phyloP scores from a whole-genome alignment of 129 eudicot genomes.

The Scalesia atractyloides region DNA sequence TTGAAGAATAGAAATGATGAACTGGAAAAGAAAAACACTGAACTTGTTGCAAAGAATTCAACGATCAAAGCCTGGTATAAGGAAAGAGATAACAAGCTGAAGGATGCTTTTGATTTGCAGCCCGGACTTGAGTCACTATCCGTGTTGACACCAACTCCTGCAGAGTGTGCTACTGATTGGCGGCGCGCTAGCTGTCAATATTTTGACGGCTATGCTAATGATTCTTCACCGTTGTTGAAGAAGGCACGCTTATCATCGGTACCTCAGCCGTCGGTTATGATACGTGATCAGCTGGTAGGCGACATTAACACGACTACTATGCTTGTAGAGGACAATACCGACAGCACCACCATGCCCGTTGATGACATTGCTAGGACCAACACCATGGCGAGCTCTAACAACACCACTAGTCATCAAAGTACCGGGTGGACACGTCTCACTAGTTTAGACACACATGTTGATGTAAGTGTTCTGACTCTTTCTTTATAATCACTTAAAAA shows the following conservation, averaged over 20 bases:
- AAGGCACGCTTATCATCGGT: background rate
- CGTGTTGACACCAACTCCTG: background rate
- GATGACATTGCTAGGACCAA: background rate
- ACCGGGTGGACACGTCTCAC: background rate
- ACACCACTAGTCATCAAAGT: background rate
- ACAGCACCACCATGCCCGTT: background rate
- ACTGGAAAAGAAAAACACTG: too few species aligned
- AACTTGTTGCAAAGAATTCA: too few species aligned
- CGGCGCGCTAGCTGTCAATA: background rate
- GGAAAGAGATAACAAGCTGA: too few species aligned
- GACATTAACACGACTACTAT: too few species aligned
- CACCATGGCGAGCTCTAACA: too few species aligned
- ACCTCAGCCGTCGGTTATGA: background rate
- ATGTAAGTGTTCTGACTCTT: background rate
- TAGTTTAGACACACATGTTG: background rate
- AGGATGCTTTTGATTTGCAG: background rate
- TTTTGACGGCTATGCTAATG: background rate
- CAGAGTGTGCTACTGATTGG: background rate
- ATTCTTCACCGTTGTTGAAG: background rate
- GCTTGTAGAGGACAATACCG: too few species aligned
- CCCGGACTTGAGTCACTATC: background rate
- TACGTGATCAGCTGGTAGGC: too few species aligned
- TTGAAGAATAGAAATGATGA: too few species aligned
- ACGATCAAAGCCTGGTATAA: too few species aligned
- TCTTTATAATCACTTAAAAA: background rate